Conservation (phyloP, 805 yeast genomes). For the Saccharomyces jurei region DNA sequence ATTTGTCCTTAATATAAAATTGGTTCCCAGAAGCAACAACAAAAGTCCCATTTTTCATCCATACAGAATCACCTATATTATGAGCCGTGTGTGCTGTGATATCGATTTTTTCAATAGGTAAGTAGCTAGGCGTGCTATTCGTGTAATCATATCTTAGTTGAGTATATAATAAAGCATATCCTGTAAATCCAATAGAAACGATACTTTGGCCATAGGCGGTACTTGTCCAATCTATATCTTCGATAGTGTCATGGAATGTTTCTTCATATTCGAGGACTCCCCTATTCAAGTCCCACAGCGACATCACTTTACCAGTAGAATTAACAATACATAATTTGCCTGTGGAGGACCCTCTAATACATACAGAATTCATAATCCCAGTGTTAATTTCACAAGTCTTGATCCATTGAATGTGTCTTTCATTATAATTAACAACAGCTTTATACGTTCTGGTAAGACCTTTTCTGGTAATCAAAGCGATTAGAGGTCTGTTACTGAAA, state of each 20-base stretch:
- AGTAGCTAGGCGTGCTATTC: constrained; percentile 67
- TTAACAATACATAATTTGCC: constrained; percentile 72
- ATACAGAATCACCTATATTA: constrained; percentile 77
- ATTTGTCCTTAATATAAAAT: constrained; percentile 70
- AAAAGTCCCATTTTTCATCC: constrained; percentile 73
- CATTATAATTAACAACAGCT: constrained; percentile 26
- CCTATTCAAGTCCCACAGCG: constrained; percentile 73
- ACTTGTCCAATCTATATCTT: constrained; percentile 85
- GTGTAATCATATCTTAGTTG: constrained; percentile 87
- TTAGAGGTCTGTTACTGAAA: constrained; percentile 34
- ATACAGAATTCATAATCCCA: constrained; percentile 42
- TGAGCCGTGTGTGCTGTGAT: constrained; percentile 68
- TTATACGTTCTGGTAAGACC: constrained; percentile 47
- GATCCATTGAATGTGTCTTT: constrained; percentile 41
- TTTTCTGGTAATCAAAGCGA: constrained; percentile 48
- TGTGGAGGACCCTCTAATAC: constrained; percentile 66
- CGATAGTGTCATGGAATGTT: constrained; percentile 36
- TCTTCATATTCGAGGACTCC: constrained; percentile 58
- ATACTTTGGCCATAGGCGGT: constrained; percentile 59
- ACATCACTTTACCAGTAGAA: constrained; percentile 39
- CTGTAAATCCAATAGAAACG: constrained; percentile 68
- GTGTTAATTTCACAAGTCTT: constrained; percentile 46
- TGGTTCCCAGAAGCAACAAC: constrained; percentile 89
- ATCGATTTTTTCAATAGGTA: constrained; percentile 65
- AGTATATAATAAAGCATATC: constrained; percentile 58